Conservation (phyloP, 192 early-diverging fungal genomes). For the Entomortierella beljakovae region DNA sequence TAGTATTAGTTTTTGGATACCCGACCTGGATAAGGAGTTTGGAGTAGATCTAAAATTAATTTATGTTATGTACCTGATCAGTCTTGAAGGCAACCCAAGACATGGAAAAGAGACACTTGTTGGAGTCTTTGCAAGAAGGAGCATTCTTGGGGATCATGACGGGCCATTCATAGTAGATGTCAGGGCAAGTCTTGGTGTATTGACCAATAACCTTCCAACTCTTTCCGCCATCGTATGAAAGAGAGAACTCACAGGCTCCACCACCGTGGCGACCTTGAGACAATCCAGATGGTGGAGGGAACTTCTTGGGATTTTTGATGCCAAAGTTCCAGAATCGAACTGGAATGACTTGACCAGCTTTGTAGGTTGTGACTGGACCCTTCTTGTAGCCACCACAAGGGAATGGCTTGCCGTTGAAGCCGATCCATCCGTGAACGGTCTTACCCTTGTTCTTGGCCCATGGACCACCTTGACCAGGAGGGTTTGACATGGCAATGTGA, state of each 20-base stretch:
- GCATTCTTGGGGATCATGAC: constrained; percentile 55
- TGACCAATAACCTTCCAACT: constrained; percentile 62
- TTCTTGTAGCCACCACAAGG: constrained; percentile 56
- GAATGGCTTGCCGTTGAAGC: constrained; percentile 47
- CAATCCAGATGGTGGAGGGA: constrained; percentile 38
- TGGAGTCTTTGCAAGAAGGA: constrained; percentile 39
- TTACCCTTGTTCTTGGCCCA: constrained; percentile 32
- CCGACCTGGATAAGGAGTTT: background rate
- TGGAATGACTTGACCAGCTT: constrained; percentile 57
- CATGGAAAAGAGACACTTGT: constrained; percentile 61
- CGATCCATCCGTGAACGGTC: constrained; percentile 39
- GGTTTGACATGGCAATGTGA: constrained; percentile 52
- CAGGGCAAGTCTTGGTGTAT: constrained; percentile 57
- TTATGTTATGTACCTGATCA: constrained; percentile 69
- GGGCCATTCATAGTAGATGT: constrained; percentile 55
- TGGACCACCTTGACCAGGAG: constrained; percentile 47
- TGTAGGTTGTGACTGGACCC: constrained; percentile 55
- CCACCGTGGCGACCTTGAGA: constrained; percentile 67
- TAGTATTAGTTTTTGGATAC: background rate
- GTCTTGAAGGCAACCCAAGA: constrained; percentile 77
- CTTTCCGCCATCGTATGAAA: constrained; percentile 72
- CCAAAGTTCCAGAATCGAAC: constrained; percentile 61
- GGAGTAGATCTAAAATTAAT: background rate
- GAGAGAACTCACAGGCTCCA: constrained; percentile 77
- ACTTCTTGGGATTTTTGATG: constrained; percentile 22